Percentiles rank a stretch among this genome's conserved stretches.
These are phyloP conservation scores for Clonostachys rosea DNA, from an alignment of 2,329 filamentous ascomycete species.

Conservation along the genomic window DNA sequence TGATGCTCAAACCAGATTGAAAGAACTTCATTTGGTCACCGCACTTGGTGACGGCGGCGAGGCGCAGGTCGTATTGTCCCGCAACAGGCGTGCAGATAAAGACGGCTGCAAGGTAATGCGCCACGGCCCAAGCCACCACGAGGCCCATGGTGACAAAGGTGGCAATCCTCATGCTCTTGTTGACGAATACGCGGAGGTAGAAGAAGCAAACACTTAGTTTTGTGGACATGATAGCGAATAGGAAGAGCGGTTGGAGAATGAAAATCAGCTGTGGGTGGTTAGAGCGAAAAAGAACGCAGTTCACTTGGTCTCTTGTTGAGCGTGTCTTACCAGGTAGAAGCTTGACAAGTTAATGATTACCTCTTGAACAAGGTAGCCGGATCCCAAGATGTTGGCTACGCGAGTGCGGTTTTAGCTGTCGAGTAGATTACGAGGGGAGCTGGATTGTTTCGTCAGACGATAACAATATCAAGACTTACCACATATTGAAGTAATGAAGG, in stretches of 20 bases:
- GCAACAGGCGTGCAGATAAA: background rate
- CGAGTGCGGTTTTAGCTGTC: too few relatives aligned
- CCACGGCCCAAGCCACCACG: background rate
- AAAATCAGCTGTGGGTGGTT: background rate
- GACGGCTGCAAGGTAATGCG: background rate
- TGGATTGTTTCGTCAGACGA: too few relatives aligned
- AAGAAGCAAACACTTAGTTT: slow-evolving; percentile 1
- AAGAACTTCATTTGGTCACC: background rate
- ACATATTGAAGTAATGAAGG: too few relatives aligned
- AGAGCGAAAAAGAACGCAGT: background rate
- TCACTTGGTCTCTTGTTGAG: background rate
- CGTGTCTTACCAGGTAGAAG: background rate
- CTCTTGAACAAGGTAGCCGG: background rate
- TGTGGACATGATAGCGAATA: background rate
- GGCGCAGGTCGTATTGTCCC: background rate
- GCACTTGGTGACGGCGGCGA: background rate
- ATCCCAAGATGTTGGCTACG: background rate
- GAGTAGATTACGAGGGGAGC: too few relatives aligned
- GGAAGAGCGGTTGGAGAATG: background rate
- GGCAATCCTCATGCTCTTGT: background rate
- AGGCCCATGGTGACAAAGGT: slow-evolving; percentile 1
- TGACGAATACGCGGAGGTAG: slow-evolving; percentile 1
- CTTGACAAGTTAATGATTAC: background rate
- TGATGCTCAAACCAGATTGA: background rate
- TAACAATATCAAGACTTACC: too few relatives aligned